A percentile compares a stretch with the other conserved stretches of the same genome.
Evolutionary conservation across 2,329 filamentous ascomycete genomes (phyloP).

Genomic region (Verticillium isaacii): DNA sequence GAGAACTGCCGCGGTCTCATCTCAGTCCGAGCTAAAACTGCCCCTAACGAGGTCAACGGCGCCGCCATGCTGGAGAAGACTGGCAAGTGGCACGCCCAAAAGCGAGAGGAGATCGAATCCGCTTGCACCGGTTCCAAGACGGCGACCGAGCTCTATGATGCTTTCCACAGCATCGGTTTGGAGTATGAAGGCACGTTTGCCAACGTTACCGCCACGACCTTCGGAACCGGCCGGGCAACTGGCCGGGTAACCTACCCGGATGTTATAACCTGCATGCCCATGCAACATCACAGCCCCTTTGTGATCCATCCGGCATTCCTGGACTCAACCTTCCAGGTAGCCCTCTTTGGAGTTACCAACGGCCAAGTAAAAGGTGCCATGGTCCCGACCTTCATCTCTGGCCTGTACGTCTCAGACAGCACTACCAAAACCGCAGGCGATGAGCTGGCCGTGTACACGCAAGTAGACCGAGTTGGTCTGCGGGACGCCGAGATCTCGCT

Average conservation of each 20-base stretch:
- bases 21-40: not conserved
- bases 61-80: not conserved
- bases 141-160: conserved; percentile 8
- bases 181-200: conserved; percentile 13
- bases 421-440: not conserved
- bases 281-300: conserved; percentile 7
- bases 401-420: conserved; percentile 1
- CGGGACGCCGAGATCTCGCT: not conserved
- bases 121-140: not conserved
- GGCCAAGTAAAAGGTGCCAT: not conserved
- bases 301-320: conserved; percentile 11
- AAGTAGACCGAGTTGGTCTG: not conserved
- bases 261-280: conserved; percentile 10
- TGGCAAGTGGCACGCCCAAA: not conserved
- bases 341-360: not conserved
- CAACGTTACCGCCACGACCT: conserved; percentile 9
- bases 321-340: conserved; percentile 5
- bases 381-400: conserved; percentile 2
- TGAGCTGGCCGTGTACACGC: not conserved
- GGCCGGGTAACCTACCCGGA: conserved; percentile 7
- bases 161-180: conserved; percentile 11
- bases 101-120: not conserved
- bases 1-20: conserved; percentile 9
- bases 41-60: not conserved
- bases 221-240: not conserved